A percentile compares a stretch with the other conserved stretches of the same genome.
phyloP scores from a whole-genome alignment of 108 stramenopile genomes.

The Hondaea fermentalgiana region DNA sequence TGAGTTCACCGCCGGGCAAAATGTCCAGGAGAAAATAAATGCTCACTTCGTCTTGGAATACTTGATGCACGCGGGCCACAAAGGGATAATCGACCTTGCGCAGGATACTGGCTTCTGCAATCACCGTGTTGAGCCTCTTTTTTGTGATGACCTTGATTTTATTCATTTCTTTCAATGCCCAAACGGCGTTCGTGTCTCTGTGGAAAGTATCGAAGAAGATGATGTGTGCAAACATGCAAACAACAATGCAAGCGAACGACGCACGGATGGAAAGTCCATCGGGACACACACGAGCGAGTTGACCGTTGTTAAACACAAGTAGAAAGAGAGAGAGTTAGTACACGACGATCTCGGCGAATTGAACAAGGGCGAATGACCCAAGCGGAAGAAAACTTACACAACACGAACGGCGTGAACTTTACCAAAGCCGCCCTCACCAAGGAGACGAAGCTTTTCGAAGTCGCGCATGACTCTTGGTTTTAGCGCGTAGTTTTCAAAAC shows the following conservation, averaged over 20 bases:
- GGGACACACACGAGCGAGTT: too few relatives aligned
- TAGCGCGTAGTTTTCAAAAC: background rate
- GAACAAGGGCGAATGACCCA: too few relatives aligned
- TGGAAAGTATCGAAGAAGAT: background rate
- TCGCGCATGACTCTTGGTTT: background rate
- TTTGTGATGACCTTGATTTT: background rate
- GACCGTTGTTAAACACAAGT: too few relatives aligned
- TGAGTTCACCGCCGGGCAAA: background rate
- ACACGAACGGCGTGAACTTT: slow-evolving; percentile 15
- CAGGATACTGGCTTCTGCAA: background rate
- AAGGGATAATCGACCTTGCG: background rate
- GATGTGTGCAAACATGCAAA: background rate
- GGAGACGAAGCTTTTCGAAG: background rate
- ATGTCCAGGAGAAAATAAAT: background rate
- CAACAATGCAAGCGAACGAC: background rate
- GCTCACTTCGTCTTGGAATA: background rate
- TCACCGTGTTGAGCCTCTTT: background rate
- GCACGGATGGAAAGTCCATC: too few relatives aligned
- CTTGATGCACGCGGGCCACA: background rate
- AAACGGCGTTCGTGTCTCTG: background rate
- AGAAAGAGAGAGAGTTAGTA: too few relatives aligned
- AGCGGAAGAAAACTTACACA: background rate
- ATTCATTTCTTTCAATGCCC: background rate
- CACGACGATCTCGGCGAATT: too few relatives aligned
- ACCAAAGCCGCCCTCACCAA: background rate